phyloP scores from a whole-genome alignment of 1,284 basidiomycete genomes.

The Schizophyllum commune region DNA sequence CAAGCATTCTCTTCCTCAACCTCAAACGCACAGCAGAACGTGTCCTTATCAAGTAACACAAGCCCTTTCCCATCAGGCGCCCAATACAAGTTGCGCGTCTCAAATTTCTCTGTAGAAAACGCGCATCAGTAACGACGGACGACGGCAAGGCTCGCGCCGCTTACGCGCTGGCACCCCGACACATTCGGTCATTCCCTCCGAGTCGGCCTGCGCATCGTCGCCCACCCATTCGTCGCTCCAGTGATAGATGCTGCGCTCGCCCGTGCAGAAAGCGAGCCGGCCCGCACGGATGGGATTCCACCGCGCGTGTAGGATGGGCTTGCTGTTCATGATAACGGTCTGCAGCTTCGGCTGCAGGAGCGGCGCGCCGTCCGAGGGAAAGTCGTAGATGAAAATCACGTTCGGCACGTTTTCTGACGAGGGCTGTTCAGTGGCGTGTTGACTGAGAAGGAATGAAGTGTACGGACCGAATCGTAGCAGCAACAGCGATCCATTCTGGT shows the following conservation, averaged over 20 bases:
- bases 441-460: not conserved
- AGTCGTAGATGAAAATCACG: constrained; percentile 53
- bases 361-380: constrained; percentile 34
- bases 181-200: constrained; percentile 64
- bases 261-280: constrained; percentile 62
- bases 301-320: constrained; percentile 49
- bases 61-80: constrained; percentile 80
- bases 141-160: constrained; percentile 18
- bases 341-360: constrained; percentile 49
- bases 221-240: constrained; percentile 80
- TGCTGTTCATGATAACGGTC: constrained; percentile 56
- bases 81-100: constrained; percentile 62
- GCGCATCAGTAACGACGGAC: not conserved
- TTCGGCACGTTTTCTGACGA: constrained; percentile 51
- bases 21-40: constrained; percentile 81
- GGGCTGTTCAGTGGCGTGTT: constrained; percentile 2
- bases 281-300: constrained; percentile 78
- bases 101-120: constrained; percentile 47
- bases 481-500: constrained; percentile 62
- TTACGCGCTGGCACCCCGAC: constrained; percentile 72
- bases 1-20: constrained; percentile 41
- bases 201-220: constrained; percentile 33
- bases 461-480: constrained; percentile 60
- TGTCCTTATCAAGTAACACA: constrained; percentile 60
- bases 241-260: constrained; percentile 58